phyloP scores from a whole-genome alignment of 108 stramenopile species.

The Halocafeteria seosinensis region DNA sequence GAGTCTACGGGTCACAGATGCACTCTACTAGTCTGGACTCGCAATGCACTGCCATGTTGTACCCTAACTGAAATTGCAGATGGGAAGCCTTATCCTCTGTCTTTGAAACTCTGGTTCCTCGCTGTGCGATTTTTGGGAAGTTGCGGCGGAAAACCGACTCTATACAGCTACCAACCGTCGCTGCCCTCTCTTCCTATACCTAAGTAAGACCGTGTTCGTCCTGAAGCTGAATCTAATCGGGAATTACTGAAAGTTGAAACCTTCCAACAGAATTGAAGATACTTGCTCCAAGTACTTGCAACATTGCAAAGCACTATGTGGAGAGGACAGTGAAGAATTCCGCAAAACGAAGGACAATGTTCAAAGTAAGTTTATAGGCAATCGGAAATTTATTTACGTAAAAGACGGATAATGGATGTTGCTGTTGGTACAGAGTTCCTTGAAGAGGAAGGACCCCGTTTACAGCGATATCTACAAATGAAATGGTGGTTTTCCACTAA shows the following conservation, averaged over 20 bases:
- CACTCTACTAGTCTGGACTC: no score
- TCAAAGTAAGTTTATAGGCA: no score
- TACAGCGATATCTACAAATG: conserved; percentile 14
- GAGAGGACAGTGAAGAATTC: neutral
- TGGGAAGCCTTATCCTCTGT: neutral
- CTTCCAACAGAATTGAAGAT: no score
- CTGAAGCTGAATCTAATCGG: no score
- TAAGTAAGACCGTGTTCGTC: no score
- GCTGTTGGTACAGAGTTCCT: conserved; percentile 2
- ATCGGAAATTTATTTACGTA: no score
- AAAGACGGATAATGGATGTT: no score
- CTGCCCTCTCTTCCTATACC: conserved; percentile 10
- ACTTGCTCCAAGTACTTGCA: no score
- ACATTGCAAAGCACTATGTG: neutral
- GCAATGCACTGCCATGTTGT: no score
- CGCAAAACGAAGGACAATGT: neutral
- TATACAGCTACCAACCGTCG: conserved; percentile 3
- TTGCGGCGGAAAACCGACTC: neutral
- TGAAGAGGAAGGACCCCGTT: conserved; percentile 5
- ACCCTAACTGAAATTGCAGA: no score
- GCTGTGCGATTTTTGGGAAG: conserved; percentile 1
- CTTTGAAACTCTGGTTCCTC: neutral
- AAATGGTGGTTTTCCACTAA: neutral
- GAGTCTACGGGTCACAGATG: no score
- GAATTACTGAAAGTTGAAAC: no score